Evolutionary conservation across 1,284 basidiomycete genomes (phyloP).

Genomic region (Neotropicomus parvogracilis): DNA sequence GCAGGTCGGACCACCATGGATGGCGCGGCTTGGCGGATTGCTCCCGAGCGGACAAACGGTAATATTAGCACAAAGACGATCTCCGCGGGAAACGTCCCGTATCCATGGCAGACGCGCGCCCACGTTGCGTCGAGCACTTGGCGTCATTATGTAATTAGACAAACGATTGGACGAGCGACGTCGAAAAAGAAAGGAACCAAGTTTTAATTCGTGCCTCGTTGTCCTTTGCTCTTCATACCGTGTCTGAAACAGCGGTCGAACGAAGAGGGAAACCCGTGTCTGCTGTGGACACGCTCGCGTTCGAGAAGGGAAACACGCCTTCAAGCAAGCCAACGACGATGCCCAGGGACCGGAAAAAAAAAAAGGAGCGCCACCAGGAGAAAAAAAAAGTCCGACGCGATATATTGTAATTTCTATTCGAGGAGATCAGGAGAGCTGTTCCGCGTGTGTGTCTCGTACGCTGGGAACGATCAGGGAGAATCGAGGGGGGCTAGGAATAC

Average conservation of each 20-base stretch:
- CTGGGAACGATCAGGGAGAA: constrained; percentile 8
- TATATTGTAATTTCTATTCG: constrained; percentile 1
- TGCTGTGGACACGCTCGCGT: constrained; percentile 1
- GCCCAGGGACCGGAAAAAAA: too few species aligned
- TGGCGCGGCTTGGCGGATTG: constrained; percentile 16
- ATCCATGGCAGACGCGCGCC: constrained; percentile 28
- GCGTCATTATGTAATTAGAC: constrained; percentile 23
- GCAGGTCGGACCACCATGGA: constrained; percentile 22
- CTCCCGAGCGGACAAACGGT: constrained; percentile 10
- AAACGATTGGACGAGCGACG: constrained; percentile 6
- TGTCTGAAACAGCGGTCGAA: too few species aligned
- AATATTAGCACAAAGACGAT: constrained; percentile 18
- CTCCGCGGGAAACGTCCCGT: constrained; percentile 32
- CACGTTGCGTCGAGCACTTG: constrained; percentile 28
- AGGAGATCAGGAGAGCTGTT: constrained; percentile 12
- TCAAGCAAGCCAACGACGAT: too few species aligned
- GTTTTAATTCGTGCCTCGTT: constrained; percentile 8
- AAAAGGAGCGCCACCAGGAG: constrained; percentile 10
- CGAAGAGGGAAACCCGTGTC: neutral
- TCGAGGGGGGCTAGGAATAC: constrained; percentile 6
- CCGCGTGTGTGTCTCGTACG: constrained; percentile 1
- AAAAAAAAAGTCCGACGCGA: constrained; percentile 9
- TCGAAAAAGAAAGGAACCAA: constrained; percentile 13
- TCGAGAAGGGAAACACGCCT: too few species aligned
- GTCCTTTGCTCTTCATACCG: too few species aligned